Conservation (phyloP, 2,329 filamentous ascomycete genomes). For the Fusarium sp. region DNA sequence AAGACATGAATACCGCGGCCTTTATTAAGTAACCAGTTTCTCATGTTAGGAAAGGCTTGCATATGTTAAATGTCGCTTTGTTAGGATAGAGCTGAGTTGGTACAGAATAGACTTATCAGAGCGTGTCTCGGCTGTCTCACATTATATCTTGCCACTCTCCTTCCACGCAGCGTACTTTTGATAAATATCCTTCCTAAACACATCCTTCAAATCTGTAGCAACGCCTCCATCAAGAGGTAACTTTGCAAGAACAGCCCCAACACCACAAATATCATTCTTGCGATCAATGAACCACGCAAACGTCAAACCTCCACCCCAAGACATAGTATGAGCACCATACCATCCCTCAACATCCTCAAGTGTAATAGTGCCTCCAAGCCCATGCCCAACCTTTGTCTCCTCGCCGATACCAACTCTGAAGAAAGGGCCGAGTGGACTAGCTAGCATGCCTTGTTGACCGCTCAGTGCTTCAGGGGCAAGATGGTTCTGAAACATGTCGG, state of each 20-base stretch:
- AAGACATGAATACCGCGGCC: not conserved
- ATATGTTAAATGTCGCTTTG: not conserved
- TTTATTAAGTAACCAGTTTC: not conserved
- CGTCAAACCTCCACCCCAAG: constrained; percentile 58
- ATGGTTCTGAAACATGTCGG: constrained; percentile 58
- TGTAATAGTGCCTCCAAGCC: constrained; percentile 53
- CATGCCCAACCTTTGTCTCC: constrained; percentile 48
- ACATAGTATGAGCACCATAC: constrained; percentile 54
- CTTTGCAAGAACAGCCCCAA: constrained; percentile 51
- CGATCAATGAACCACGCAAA: constrained; percentile 60
- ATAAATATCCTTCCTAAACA: constrained; percentile 54
- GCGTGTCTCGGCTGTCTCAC: not conserved
- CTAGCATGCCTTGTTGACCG: constrained; percentile 43
- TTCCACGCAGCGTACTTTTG: constrained; percentile 42
- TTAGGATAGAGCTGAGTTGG: not conserved
- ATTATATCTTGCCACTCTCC: not conserved
- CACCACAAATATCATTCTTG: constrained; percentile 55
- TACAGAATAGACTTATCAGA: not conserved
- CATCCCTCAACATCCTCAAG: constrained; percentile 53
- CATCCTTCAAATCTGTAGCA: constrained; percentile 50
- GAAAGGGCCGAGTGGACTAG: constrained; percentile 45
- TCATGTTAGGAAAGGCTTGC: no score
- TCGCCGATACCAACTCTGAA: constrained; percentile 48
- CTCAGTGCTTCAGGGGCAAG: constrained; percentile 46
- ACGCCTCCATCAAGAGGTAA: constrained; percentile 44